phyloP scores from a whole-genome alignment of 192 early-diverging fungal genomes.

The Entomortierella parvispora region DNA sequence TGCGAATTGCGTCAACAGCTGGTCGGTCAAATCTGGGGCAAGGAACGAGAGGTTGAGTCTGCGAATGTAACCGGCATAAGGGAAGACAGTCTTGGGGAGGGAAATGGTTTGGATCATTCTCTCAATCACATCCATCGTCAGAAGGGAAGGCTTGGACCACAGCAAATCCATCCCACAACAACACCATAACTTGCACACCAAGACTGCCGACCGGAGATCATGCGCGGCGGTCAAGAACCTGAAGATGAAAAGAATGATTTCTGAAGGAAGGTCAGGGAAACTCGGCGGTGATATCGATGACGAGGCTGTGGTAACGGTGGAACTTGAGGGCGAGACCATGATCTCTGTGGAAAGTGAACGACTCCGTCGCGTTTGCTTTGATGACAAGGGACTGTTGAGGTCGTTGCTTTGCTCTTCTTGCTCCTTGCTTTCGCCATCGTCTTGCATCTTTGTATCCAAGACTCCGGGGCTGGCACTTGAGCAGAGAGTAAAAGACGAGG shows the following conservation, averaged over 20 bases:
- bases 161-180: slow-evolving; percentile 41
- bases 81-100: slow-evolving; percentile 37
- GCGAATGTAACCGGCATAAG: slow-evolving; percentile 61
- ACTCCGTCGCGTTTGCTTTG: not conserved
- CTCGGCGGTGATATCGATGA: not conserved
- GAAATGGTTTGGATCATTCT: slow-evolving; percentile 28
- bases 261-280: slow-evolving; percentile 56
- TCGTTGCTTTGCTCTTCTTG: not conserved
- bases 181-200: slow-evolving; percentile 60
- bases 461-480: not conserved
- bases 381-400: not conserved
- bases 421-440: not conserved
- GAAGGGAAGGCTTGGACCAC: slow-evolving; percentile 25
- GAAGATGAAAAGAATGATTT: slow-evolving; percentile 63
- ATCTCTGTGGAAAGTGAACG: not conserved
- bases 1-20: slow-evolving; percentile 50
- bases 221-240: slow-evolving; percentile 51
- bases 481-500: slow-evolving; percentile 9
- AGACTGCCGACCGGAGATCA: slow-evolving; percentile 59
- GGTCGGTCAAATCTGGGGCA: slow-evolving; percentile 49
- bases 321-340: too few relatives aligned
- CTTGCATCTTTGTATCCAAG: not conserved
- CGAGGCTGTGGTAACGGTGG: not conserved
- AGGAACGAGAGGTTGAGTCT: slow-evolving; percentile 64
- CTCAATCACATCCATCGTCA: slow-evolving; percentile 3